Percentiles rank a stretch among this genome's conserved stretches.
These are phyloP conservation scores for Aspergillus arachidicola DNA, from an alignment of 2,329 filamentous ascomycete species.

Conservation along the genomic window DNA sequence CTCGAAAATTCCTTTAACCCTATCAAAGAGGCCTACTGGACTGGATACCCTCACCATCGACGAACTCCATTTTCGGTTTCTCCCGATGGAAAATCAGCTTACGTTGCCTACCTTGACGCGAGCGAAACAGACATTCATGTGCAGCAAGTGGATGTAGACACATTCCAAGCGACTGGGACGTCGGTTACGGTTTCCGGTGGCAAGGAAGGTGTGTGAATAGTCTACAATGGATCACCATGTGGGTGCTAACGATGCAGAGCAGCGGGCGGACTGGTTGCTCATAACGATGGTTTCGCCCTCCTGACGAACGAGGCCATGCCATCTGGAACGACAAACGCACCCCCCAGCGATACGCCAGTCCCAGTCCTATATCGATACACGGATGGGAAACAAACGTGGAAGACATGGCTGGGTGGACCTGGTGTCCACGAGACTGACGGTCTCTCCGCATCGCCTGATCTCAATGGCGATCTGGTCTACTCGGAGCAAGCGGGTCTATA, in stretches of 20 bases:
- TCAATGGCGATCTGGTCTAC: constrained; percentile 66
- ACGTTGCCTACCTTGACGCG: constrained; percentile 62
- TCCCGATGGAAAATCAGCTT: constrained; percentile 61
- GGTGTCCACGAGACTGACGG: constrained; percentile 52
- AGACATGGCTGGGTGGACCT: constrained; percentile 62
- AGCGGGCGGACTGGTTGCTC: constrained; percentile 63
- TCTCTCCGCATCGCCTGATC: constrained; percentile 57
- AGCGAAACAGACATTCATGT: constrained; percentile 60
- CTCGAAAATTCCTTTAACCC: constrained; percentile 59
- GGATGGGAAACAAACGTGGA: constrained; percentile 58
- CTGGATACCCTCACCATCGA: constrained; percentile 61
- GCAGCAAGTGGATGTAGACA: constrained; percentile 57
- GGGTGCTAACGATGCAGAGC: not conserved
- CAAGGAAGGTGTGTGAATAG: constrained; percentile 48
- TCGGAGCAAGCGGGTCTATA: constrained; percentile 59
- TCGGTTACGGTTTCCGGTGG: constrained; percentile 56
- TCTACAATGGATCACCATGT: not conserved
- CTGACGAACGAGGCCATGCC: constrained; percentile 61
- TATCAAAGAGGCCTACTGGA: constrained; percentile 64
- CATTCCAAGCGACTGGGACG: constrained; percentile 57
- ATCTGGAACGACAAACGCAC: constrained; percentile 51
- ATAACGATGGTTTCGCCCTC: constrained; percentile 65
- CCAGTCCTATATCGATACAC: constrained; percentile 63
- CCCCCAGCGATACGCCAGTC: constrained; percentile 54
- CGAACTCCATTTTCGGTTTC: constrained; percentile 66